These are phyloP conservation scores for Candida jianshihensis DNA, from an alignment of 805 yeast species.

Conservation along the genomic window DNA sequence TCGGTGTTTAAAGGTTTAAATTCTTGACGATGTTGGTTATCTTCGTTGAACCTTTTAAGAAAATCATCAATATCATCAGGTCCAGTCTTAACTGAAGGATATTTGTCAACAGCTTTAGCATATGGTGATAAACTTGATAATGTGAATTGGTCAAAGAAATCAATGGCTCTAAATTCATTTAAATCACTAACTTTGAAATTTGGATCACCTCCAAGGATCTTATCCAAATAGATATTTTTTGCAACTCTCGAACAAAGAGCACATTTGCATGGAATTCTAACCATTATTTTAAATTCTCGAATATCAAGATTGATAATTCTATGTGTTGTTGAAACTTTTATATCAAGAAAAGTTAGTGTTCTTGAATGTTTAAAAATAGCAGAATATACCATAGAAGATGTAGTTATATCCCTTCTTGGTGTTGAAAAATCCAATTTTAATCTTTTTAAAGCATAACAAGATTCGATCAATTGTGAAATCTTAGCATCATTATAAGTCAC, in stretches of 20 bases:
- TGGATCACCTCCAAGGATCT: conserved; percentile 25
- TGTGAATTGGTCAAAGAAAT: conserved; percentile 30
- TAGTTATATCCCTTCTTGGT: conserved; percentile 27
- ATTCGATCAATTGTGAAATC: conserved; percentile 26
- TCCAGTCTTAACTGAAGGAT: conserved; percentile 36
- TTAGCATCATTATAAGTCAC: conserved; percentile 25
- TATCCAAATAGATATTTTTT: conserved; percentile 26
- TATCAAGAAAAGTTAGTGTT: conserved; percentile 31
- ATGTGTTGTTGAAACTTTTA: conserved; percentile 22
- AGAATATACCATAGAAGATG: conserved; percentile 26
- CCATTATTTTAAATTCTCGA: conserved; percentile 7
- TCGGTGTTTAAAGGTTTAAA: conserved; percentile 24
- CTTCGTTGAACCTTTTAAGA: conserved; percentile 21
- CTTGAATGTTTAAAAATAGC: conserved; percentile 28
- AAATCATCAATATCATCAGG: conserved; percentile 29
- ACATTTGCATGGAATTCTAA: conserved; percentile 17
- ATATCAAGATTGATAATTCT: conserved; percentile 16
- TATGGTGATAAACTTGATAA: conserved; percentile 31
- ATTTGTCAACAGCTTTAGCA: conserved; percentile 35
- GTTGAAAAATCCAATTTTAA: conserved; percentile 33
- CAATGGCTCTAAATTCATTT: conserved; percentile 26
- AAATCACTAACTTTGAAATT: conserved; percentile 23
- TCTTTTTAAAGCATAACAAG: conserved; percentile 26
- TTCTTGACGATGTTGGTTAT: conserved; percentile 10
- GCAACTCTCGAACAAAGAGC: conserved; percentile 19